Evolutionary conservation across 2,329 filamentous ascomycete species (phyloP), one percentile per base, ranked within the genome.

Genomic region (Berkeleyomyces rouxiae): DNA sequence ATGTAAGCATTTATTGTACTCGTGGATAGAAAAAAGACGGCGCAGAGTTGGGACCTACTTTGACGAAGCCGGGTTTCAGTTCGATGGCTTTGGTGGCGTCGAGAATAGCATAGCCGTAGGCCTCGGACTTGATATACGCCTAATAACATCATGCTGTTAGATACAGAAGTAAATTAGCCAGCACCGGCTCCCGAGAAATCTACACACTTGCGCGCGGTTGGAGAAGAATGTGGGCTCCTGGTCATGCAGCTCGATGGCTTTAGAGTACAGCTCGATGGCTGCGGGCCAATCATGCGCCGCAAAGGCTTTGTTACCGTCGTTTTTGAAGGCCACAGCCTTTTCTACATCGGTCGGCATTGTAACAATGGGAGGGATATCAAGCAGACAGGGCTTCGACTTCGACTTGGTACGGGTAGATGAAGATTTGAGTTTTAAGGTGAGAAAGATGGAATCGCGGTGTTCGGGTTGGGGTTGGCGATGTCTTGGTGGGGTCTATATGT

Each of bases 111-210:
- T 92, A 95, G 46, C 93, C 93, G 72, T 91, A 97, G 23, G 92
- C 84, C 74, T 99, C 93, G 46, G 92, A 85, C 77, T 96, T 97
- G 74, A 99, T 92, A 72, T 99, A 82, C 67, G 89, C 89, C 90
- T 96, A 70, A 53, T 36, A 58, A 47, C 39, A 7, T 37, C 40
- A 53, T 58, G 13, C 7, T 40, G 61, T 51, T 61, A 63, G 62
- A 36, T n/a, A 61, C 33, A 39, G 58, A 46, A 9, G 13, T 9
- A 23, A 31, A 13, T 9, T 6, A 37, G 23, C 51, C 9, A 40
- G 37, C 33, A 10, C 40, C 5, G 13, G 23, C 16, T 31, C 13
- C 33, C 42, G 42, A 40, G 7, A 42, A 13, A 23, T 58, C 23
- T 61, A 75, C 80, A 66, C 74, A 96, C 92, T 82, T 96, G 92